These are phyloP conservation scores for Irpex rosettiformis DNA, from an alignment of 1,284 basidiomycete species.

Conservation along the genomic window DNA sequence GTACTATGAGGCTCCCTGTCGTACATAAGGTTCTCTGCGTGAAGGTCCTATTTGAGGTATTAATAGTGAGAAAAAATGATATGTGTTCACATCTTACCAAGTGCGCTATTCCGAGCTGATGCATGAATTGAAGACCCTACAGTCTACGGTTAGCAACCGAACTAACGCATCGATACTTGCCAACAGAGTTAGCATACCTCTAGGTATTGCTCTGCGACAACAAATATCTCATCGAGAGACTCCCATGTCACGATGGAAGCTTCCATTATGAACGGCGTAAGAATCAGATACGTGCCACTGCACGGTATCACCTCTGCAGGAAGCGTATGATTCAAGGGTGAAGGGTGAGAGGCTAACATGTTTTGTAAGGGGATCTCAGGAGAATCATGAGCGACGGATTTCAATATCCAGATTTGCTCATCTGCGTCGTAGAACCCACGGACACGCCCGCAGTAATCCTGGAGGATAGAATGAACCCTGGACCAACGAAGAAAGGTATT, in stretches of 20 bases:
- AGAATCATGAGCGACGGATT: too few relatives aligned
- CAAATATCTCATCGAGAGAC: not conserved
- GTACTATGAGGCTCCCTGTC: not conserved
- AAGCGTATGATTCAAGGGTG: slow-evolving; percentile 1
- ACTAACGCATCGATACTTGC: too few relatives aligned
- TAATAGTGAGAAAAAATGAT: not conserved
- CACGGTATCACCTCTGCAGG: not conserved
- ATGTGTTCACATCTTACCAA: not conserved
- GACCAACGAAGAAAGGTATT: too few relatives aligned
- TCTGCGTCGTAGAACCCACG: not conserved
- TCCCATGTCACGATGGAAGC: not conserved
- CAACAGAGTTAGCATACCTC: not conserved
- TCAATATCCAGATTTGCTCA: too few relatives aligned
- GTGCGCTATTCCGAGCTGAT: not conserved
- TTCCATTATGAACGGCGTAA: not conserved
- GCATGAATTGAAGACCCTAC: not conserved
- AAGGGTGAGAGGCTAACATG: not conserved
- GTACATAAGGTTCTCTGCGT: not conserved
- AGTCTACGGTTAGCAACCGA: too few relatives aligned
- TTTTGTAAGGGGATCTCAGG: not conserved
- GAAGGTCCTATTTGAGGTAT: not conserved
- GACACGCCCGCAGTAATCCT: not conserved
- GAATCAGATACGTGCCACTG: not conserved
- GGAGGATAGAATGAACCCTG: too few relatives aligned
- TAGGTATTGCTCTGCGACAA: slow-evolving; percentile 5